phyloP scores from a whole-genome alignment of 2,329 filamentous ascomycete species.

The Remersonia thermophila region DNA sequence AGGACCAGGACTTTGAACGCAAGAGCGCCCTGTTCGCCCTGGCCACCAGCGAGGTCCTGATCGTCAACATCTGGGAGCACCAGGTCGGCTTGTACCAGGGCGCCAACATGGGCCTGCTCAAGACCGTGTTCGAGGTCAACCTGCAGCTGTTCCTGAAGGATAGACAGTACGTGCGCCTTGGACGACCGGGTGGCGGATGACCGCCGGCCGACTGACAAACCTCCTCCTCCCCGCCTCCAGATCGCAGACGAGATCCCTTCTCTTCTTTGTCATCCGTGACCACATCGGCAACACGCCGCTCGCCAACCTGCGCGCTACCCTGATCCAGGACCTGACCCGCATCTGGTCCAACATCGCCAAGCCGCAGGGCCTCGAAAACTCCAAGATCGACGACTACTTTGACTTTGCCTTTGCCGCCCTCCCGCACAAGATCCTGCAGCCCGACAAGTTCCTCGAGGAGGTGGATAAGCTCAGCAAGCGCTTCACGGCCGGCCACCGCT shows the following conservation, averaged over 20 bases:
- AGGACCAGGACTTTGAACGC: constrained; percentile 97
- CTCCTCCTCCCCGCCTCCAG: constrained; percentile 28
- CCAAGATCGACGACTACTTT: constrained; percentile 91
- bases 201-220: not conserved
- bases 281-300: constrained; percentile 88
- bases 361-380: constrained; percentile 74
- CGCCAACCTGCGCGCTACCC: constrained; percentile 75
- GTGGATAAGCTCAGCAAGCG: constrained; percentile 67
- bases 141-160: constrained; percentile 94
- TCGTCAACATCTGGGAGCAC: constrained; percentile 99
- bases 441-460: constrained; percentile 75
- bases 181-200: not conserved
- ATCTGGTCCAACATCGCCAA: constrained; percentile 93
- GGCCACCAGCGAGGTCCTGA: constrained; percentile 92
- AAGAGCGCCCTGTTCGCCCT: constrained; percentile 96
- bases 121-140: constrained; percentile 99
- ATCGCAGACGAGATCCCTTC: constrained; percentile 74
- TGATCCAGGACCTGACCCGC: constrained; percentile 79
- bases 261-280: constrained; percentile 98
- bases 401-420: constrained; percentile 95
- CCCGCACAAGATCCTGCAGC: constrained; percentile 92
- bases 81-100: constrained; percentile 97
- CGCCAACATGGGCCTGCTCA: constrained; percentile 95
- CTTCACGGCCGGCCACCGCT: constrained; percentile 71
- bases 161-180: constrained; percentile 52